Base-by-base conservation (phyloP, 2,329 filamentous ascomycete species). In the Neonectria faginata region DNA sequence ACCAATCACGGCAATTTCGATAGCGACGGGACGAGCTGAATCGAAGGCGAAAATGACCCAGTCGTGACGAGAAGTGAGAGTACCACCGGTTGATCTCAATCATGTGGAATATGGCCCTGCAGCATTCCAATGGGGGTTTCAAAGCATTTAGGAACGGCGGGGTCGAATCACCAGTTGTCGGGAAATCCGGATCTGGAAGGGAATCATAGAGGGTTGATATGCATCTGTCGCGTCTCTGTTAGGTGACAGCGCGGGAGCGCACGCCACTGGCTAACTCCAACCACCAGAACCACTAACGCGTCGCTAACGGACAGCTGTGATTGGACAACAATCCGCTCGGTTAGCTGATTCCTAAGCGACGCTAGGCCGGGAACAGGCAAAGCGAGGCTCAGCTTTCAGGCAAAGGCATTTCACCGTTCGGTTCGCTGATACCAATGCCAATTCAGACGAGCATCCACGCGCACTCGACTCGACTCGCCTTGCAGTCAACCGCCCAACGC, bases 291-390 rank as follows among this genome's bases (percentile, higher is more conserved):
- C 29, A 22, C 62, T 67, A 66, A 56, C 41, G 27, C 14, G 8
- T 2, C 7, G 6, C 31, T 68, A 67, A 62, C 70, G n/a, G 16
- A n/a, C 11, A 6, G 2, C n/a, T 25, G 33, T 74, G 63, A 76
- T 76, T 76, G 73, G 74, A n/a, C 45, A 36, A 1, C 7, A 62
- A 41, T 44, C 66, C 67, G 66, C 64, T 50, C 29, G 16, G 44
- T 41, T 69, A 62, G 65, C 51, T 68, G 64, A 67, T 67, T 67
- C 52, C 62, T 64, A 60, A 71, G 63, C 61, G 29, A 58, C 67
- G 58, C 75, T 76, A 81, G 67, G 62, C 73, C 29, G 62, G 63
- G 22, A 78, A 71, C 50, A 76, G 75, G 60, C 68, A 76, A 72
- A 63, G 58, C 67, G 59, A 67, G 66, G 60, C 65, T 70, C 67